Evolutionary conservation across 352 stramenopile species (phyloP).

Genomic region (Thalassiosira hispida): DNA sequence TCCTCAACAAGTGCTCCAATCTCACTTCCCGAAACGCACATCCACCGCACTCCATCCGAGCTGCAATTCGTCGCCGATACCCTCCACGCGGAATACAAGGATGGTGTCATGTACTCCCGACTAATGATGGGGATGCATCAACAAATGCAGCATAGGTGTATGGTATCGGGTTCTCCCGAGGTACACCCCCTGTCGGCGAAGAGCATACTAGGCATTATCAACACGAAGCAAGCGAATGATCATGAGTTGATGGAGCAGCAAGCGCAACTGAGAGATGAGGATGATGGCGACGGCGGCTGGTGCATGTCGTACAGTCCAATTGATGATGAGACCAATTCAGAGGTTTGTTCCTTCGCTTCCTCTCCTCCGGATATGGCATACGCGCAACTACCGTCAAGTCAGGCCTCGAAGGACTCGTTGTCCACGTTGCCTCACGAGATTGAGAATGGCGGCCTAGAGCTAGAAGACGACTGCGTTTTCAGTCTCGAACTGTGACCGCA

Average conservation of each 20-base stretch:
- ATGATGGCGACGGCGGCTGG: constrained; percentile 21
- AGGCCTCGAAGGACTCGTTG: no score
- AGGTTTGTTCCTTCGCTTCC: neutral
- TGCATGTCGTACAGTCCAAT: constrained; percentile 22
- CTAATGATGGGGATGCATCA: constrained; percentile 42
- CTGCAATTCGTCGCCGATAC: constrained; percentile 42
- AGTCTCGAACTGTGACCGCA: constrained; percentile 24
- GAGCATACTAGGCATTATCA: constrained; percentile 29
- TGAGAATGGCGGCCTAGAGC: neutral
- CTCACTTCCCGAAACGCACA: constrained; percentile 44
- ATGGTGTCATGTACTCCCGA: constrained; percentile 49
- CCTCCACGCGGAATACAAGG: constrained; percentile 40
- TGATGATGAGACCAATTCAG: neutral
- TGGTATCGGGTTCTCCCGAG: neutral
- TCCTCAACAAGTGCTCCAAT: constrained; percentile 5
- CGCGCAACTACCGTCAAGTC: neutral
- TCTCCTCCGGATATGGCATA: neutral
- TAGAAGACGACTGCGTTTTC: constrained; percentile 48
- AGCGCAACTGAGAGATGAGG: neutral
- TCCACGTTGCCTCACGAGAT: neutral
- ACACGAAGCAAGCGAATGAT: constrained; percentile 38
- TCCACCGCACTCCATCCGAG: constrained; percentile 47
- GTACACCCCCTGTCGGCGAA: constrained; percentile 32
- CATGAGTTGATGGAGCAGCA: constrained; percentile 10
- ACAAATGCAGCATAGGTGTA: constrained; percentile 11